Conservation (phyloP, 2,329 filamentous ascomycete species). For the Fusarium sp. region DNA sequence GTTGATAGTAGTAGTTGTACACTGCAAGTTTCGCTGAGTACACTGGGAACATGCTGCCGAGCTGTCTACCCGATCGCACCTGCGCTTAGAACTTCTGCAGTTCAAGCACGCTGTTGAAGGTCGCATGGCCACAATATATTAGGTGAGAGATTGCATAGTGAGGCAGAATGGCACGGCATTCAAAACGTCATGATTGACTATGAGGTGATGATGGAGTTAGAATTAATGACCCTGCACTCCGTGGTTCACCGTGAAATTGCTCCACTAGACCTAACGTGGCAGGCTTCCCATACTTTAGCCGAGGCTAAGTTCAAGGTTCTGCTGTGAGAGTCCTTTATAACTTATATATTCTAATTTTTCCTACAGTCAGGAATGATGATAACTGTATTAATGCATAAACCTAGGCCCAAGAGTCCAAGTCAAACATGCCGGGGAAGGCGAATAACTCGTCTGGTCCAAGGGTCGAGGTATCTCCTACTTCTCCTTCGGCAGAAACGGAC, state of each 20-base stretch:
- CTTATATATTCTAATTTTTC: background rate
- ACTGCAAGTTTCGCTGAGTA: slow-evolving; percentile 21
- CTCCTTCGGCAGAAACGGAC: background rate
- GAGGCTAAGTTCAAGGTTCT: background rate
- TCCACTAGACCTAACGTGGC: background rate
- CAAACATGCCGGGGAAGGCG: background rate
- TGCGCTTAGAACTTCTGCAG: slow-evolving; percentile 31
- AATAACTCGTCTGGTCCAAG: background rate
- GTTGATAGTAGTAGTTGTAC: background rate
- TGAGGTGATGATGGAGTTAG: background rate
- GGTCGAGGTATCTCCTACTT: background rate
- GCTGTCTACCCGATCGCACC: slow-evolving; percentile 15
- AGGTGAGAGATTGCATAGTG: background rate
- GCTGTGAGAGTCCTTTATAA: background rate
- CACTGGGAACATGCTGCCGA: slow-evolving; percentile 23
- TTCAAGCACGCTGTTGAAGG: slow-evolving; percentile 32
- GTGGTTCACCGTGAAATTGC: background rate
- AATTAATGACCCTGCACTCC: background rate
- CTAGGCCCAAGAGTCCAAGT: background rate
- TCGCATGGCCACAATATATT: background rate
- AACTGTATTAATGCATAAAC: background rate
- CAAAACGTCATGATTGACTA: background rate
- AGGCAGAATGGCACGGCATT: background rate
- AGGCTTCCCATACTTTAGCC: background rate
- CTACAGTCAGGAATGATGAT: too few relatives aligned